Base-by-base conservation (phyloP, 2,329 filamentous ascomycete species). In the Fusarium multiceps region DNA sequence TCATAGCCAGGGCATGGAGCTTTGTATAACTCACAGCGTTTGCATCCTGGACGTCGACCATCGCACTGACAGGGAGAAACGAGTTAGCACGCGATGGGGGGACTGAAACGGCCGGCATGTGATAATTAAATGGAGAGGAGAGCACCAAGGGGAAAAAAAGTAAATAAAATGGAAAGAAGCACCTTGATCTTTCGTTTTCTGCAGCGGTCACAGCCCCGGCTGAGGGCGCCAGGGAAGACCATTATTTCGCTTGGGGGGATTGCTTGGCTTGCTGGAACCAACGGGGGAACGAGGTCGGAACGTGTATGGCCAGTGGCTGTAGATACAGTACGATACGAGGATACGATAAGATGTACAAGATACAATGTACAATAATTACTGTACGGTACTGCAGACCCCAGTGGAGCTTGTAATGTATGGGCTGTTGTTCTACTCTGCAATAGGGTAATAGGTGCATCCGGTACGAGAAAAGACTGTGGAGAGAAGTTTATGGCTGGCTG, bases 121-220 rank as follows among this genome's bases (percentile, higher is more conserved):
- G 32, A 18, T n/a, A 7, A 37, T 11, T 37, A 28, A 13, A 21
- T 18, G 18, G 9, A 37, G 34, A 32, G 10, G 11, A 10, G 12
- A n/a, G 25, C 28, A 30, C 28, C 6, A 6, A 13, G 28, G 11
- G 12, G 6, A 4, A 30, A 30, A 12, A 20, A 32, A 32, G 20
- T 12, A n/a, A 37, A n/a, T 37, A n/a, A 50, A 21, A 21, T 28
- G 20, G 10, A 49, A 25, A 11, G 23, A 25, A 47, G 9, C 40
- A 69, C 66, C 30, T 69, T 69, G 23, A 69, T 69, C 32, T 69
- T 69, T 32, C 66, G 61, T 40, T 66, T 66, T 23, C 61, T 51
- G 43, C 66, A 69, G 9, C 66, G 66, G 34, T 57, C 54, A 25
- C 66, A 69, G 30, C 66, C 66, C 20, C 48, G 46, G 53, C 66